Percentiles rank a stretch among this genome's conserved stretches.
Evolutionary conservation across 306 rosid species (phyloP).

Genomic region (Ormosia emarginata): DNA sequence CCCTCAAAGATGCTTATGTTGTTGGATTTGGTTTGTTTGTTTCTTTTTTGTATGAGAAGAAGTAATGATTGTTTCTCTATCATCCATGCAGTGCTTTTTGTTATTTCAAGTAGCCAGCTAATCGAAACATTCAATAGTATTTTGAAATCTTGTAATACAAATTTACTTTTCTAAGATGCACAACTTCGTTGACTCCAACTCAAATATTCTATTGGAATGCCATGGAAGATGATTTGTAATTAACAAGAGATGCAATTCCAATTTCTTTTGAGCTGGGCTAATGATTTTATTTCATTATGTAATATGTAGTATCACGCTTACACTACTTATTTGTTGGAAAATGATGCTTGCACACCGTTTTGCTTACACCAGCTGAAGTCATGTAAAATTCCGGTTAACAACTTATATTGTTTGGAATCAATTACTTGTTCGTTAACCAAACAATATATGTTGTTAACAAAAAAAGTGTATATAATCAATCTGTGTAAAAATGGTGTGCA

Average conservation of each 20-base stretch:
- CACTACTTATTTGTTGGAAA: too few species aligned
- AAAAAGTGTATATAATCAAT: too few species aligned
- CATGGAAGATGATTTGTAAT: not conserved
- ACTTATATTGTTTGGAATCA: too few species aligned
- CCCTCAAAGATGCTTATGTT: too few species aligned
- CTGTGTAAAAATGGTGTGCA: too few species aligned
- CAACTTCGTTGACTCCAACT: not conserved
- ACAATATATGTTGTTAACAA: too few species aligned
- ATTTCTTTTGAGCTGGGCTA: not conserved
- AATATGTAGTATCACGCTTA: too few species aligned
- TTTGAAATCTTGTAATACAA: not conserved
- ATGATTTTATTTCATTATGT: not conserved
- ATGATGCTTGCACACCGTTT: too few species aligned
- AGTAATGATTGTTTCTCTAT: not conserved
- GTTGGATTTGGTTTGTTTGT: too few species aligned
- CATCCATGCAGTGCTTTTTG: not conserved
- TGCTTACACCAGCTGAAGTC: too few species aligned
- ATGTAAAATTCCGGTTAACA: too few species aligned
- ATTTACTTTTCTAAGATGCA: not conserved
- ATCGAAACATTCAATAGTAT: not conserved
- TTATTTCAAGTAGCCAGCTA: not conserved
- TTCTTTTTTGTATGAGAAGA: not conserved
- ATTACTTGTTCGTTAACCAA: too few species aligned
- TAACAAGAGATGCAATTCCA: not conserved
- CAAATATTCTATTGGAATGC: not conserved